Base-by-base conservation (phyloP, 306 rosid species). In the Luffa aegyptiaca region DNA sequence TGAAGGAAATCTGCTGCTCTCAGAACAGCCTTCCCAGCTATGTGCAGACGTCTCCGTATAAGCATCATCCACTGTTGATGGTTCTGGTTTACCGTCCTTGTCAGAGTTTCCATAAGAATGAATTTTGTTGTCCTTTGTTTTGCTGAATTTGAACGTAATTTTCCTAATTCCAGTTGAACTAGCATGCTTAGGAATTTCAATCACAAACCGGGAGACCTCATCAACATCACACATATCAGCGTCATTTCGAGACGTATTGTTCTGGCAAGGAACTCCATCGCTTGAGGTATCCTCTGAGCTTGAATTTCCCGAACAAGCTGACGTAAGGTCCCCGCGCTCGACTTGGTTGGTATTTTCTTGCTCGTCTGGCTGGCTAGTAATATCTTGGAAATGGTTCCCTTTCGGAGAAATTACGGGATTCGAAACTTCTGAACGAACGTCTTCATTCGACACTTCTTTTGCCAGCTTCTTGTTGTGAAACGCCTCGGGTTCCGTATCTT, bases 61-160 rank as follows among this genome's bases (percentile, higher is more conserved):
- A 48, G 70, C 75, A 83, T 83, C 83, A 51, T 84, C 79, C 86
- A 75, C 79, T 14, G 85, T 73, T 21, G 79, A 86, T 48, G 72
- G 79, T 62, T 80, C 93, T 1, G 71, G 87, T 36, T 71, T 86
- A 46, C 76, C 83, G 68, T 85, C 83, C 66, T 58, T 79, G 33
- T 56, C 62, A 6, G 66, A 76, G 62, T 66, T 72, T 6, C 86
- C 89, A 80, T 77, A 76, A 9, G 80, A 64, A 36, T 59, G 74
- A n/a, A 78, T 80, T 75, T 71, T 81, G 41, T 52, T 84, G 75
- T 86, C 90, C 88, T 87, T 96, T 84, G 84, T 93, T 85, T 90
- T 96, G 82, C 97, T 93, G 78, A 96, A 87, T 85, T 90, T 96
- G 79, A 96, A 91, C 35, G 98, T 96, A 66, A 96, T 90, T 81